Conservation (phyloP, 179 eudicot genomes). For the Sideroxylon spinosum region DNA sequence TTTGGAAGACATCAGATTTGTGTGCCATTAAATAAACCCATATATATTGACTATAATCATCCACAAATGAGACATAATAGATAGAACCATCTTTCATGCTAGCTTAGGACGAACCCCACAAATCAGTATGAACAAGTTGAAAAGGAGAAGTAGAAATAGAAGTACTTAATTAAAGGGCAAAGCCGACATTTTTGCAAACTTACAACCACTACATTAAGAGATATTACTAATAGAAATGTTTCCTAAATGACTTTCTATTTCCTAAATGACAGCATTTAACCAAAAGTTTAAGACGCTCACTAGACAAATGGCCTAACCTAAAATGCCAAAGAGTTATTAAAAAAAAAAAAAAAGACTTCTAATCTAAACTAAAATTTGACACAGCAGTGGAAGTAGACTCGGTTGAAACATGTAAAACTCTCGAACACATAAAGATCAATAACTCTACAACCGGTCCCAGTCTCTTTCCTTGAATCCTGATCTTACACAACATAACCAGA, state of each 20-base stretch:
- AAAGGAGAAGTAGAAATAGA: too few species aligned
- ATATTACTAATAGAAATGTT: too few species aligned
- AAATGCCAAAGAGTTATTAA: not conserved
- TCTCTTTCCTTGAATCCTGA: not conserved
- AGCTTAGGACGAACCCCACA: not conserved
- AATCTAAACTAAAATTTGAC: not conserved
- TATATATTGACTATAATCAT: too few species aligned
- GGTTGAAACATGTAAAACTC: too few species aligned
- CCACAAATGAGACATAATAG: not conserved
- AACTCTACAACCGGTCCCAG: not conserved
- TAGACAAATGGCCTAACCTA: too few species aligned
- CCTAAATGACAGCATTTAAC: too few species aligned
- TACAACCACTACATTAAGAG: too few species aligned
- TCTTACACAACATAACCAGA: not conserved
- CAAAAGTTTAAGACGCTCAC: too few species aligned
- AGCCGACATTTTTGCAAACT: not conserved
- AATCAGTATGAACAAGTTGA: too few species aligned
- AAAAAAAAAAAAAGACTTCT: not conserved
- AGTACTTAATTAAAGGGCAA: not conserved
- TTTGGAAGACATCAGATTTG: too few species aligned
- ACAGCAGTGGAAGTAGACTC: not conserved
- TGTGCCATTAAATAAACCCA: too few species aligned
- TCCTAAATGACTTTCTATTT: too few species aligned
- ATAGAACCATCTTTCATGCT: not conserved
- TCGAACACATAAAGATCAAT: not conserved